Base-by-base conservation (phyloP, 192 early-diverging fungal species). In the Backusella westeae region DNA sequence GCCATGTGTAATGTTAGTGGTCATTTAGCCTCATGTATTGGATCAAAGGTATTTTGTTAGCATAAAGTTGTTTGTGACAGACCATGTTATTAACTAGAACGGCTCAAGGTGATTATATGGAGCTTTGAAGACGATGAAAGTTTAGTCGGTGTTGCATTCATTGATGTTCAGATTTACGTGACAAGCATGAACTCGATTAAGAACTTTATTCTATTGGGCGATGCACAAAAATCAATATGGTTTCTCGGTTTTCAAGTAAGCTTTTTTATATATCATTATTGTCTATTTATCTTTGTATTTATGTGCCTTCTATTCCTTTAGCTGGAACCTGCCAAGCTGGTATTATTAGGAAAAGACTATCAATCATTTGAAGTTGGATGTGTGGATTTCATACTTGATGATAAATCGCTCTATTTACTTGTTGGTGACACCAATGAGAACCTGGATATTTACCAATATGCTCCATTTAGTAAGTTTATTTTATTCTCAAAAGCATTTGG, bases 111-210 rank as follows among this genome's bases (percentile, higher is more conserved):
- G 68, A 90, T 96, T 74, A 90, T 98, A 42, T 89, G 96, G 59
- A 87, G 89, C 21, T 95, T 98, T 77, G 91, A 95, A 78, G 93
- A 96, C 77, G 89, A 88, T 72, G 90, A 92, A 75, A 85, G 87
- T 15, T 81, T 99, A 66, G 90, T 91, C 14, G 96, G 96, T 65
- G 91, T 99, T 34, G 97, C 96, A 0, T 99, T 99, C 75, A 85
- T 98, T 39, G 96, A 99, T 82, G 93, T 95, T 14, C 95, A 94
- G 80, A 92, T 94, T 41, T 99, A 94, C 85, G 95, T 97, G 14
- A 93, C 89, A 34, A 90, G 89, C 65, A 84, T 97, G 34, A 85
- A 83, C 6, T 87, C 95, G 0, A 88, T 99, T 74, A 97, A 96
- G 79, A 96, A 95, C 72, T 92, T 95, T 39, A 89, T 98, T 67